Evolutionary conservation across 1,284 basidiomycete species (phyloP), one percentile per base, ranked within the genome.

Genomic region (Leccinum solheimii): DNA sequence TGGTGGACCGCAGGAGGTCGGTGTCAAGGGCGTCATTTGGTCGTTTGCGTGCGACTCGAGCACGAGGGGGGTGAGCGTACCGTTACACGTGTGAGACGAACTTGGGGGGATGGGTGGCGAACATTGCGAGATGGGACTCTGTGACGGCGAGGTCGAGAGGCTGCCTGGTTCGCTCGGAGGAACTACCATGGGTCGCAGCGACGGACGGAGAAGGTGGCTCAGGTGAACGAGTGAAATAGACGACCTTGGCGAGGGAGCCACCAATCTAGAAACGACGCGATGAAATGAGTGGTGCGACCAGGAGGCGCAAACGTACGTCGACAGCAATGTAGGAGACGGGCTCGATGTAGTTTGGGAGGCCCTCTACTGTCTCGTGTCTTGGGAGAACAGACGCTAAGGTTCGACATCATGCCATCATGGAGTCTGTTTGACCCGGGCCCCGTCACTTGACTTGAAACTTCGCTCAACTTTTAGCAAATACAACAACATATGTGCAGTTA

Each of bases 161-260:
- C 77, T 75, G 69, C 80, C 83, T 36, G 74, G 74, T 10, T 76
- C 21, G 21, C 21, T 21, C 74, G 63, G 66, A 64, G n/a, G 78
- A 80, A 40, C 82, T 84, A 14, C 85, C 86, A 53, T 74, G 76
- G 19, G 86, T 87, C 2, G 86, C 86, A 64, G 73, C 79, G 57
- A 86, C 75, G 19, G 86, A 87, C 19, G 89, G 87, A 7, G 89
- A 88, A 48, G 84, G 80, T 27, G 89, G 87, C 3, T 88, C 88
- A 8, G 90, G 86, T 16, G 94, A 95, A 49, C 95, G 90, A 58
- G 95, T 97, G 76, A 99, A 99, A 80, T 98, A 99, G 69, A 98
- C 94, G 60, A 99, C 94, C 77, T 99, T 99, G 64, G 97, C 97
- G 13, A 99, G 81, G 5, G 96, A 98, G 38, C 97, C 97, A 43